A percentile compares a stretch with the other conserved stretches of the same genome.
Evolutionary conservation across 441 rosid genomes (phyloP).

Genomic region (Adansonia gregorii): DNA sequence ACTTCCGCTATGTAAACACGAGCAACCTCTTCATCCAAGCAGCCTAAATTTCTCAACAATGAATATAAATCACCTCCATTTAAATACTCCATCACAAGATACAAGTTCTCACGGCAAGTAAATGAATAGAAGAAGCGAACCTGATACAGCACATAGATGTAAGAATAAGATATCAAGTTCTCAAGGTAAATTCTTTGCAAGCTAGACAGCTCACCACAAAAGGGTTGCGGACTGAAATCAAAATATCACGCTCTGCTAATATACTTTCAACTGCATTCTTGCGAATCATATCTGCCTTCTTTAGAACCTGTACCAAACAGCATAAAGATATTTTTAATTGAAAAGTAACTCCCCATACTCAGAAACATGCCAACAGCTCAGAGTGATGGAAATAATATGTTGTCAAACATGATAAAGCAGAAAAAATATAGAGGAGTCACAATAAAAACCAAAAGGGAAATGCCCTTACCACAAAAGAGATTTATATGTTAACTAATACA

Average conservation of each 20-base stretch:
- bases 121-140: constrained; percentile 38
- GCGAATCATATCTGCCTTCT: constrained; percentile 97
- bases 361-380: neutral
- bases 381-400: too few relatives aligned
- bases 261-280: constrained; percentile 99
- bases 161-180: constrained; percentile 35
- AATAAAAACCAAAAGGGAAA: neutral
- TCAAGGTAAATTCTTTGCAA: constrained; percentile 37
- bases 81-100: constrained; percentile 93
- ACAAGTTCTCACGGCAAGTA: constrained; percentile 87
- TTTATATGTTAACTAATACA: neutral
- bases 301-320: constrained; percentile 72
- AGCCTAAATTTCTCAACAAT: constrained; percentile 75
- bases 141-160: constrained; percentile 32
- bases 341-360: neutral
- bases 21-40: constrained; percentile 96
- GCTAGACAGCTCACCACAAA: constrained; percentile 94
- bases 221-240: constrained; percentile 97
- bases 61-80: constrained; percentile 20
- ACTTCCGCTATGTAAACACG: constrained; percentile 98
- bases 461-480: neutral
- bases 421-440: neutral
- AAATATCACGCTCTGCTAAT: constrained; percentile 95
- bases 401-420: neutral
- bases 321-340: constrained; percentile 26